Base-by-base conservation (phyloP, 108 stramenopile species). In the Fistulifera solaris region DNA sequence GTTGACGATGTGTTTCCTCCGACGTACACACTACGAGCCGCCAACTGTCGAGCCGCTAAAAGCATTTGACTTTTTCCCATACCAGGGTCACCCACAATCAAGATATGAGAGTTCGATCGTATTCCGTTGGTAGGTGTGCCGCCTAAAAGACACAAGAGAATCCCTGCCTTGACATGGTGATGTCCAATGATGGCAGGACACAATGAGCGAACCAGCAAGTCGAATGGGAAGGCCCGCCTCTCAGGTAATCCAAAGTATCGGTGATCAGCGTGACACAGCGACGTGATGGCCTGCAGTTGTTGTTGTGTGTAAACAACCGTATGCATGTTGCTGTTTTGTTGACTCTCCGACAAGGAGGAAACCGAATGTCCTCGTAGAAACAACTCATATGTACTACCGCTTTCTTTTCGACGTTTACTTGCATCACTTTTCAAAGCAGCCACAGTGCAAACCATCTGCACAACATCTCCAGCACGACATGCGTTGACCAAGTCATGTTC, bases 41-140 rank as follows among this genome's bases (percentile, higher is more conserved):
- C 90, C n/a, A 94, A 68, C 52, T 87, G 85, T 15, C 81, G 83
- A 2, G 89, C 90, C 2, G 94, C 91, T 0, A 88, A 64, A 0
- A 99, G 89, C 87, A 99, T 89, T 73, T 96, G 95, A 40, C 76
- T 80, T 50, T 99, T 99, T 27, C 96, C 98, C 86, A 98, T 82
- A 15, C 61, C 71, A 15, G 78, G 75, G 67, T 94, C 87, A 4
- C 93, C 89, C 1, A 88, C 87, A 40, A 87, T 73, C 13, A 94
- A 69, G 58, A 83, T 70, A 48, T 91, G 89, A 27, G 80, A 74
- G 61, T 85, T 89, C 53, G 68, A 77, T 67, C 89, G 54, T 38
- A 87, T 83, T 28, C 61, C 58, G 22, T 53, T 63, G 3, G 81
- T 71, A 16, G 82, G 79, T 17, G 96, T 95, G 0, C 99, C 99